phyloP scores from a whole-genome alignment of 1,139 yeast genomes.

The Suhomyces bolitotheri region DNA sequence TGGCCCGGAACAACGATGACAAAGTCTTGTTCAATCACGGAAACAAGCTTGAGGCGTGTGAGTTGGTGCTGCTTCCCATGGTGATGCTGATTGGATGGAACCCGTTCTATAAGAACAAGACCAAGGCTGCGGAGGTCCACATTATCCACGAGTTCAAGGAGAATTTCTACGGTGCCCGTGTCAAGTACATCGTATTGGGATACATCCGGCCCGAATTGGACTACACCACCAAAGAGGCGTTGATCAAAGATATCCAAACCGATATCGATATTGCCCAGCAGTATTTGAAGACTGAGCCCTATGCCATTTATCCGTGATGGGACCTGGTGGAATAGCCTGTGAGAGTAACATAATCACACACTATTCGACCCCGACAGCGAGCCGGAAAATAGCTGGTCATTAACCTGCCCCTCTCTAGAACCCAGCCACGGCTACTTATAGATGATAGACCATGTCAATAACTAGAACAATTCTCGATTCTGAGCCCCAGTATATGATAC shows the following conservation, averaged over 20 bases:
- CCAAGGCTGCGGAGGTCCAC: conserved; percentile 84
- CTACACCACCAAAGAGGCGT: conserved; percentile 82
- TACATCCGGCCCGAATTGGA: conserved; percentile 89
- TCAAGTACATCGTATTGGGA: conserved; percentile 74
- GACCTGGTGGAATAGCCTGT: too few species aligned
- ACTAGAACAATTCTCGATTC: too few species aligned
- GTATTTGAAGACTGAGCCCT: conserved; percentile 31
- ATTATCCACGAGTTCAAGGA: conserved; percentile 68
- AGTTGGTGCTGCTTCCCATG: conserved; percentile 67
- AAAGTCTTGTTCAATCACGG: conserved; percentile 65
- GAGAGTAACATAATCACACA: too few species aligned
- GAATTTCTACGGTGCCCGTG: conserved; percentile 79
- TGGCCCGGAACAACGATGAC: conserved; percentile 36
- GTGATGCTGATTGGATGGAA: conserved; percentile 97
- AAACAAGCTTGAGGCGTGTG: conserved; percentile 34
- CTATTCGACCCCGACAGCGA: too few species aligned
- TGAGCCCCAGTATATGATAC: too few species aligned
- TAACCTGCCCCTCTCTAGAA: too few species aligned
- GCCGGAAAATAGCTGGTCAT: too few species aligned
- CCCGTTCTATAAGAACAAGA: conserved; percentile 81
- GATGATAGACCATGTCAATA: too few species aligned
- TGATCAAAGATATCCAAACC: conserved; percentile 77
- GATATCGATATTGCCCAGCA: conserved; percentile 72
- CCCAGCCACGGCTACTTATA: too few species aligned
- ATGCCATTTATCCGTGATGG: too few species aligned